phyloP scores from a whole-genome alignment of 177 flowering plant species.

The Vitis hybrid region DNA sequence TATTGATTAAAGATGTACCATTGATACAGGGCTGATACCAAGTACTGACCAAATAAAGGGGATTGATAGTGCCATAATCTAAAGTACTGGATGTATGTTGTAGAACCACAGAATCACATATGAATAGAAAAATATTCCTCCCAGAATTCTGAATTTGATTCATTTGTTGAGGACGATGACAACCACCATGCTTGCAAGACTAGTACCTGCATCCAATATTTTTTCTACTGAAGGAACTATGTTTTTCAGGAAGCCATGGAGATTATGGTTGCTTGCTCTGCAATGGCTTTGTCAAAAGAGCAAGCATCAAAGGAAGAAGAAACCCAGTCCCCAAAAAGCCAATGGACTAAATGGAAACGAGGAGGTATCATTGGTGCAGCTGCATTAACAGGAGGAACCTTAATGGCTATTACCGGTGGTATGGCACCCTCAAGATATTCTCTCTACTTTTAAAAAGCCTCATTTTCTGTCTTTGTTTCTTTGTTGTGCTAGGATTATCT shows the following conservation, averaged over 20 bases:
- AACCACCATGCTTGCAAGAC: too few species aligned
- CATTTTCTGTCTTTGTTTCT: too few species aligned
- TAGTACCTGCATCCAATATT: too few species aligned
- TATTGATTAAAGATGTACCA: neutral
- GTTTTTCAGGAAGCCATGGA: constrained; percentile 87
- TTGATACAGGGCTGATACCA: neutral
- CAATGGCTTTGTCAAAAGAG: constrained; percentile 71
- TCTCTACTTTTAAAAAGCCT: neutral
- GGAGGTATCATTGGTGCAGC: constrained; percentile 99
- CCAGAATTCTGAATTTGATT: neutral
- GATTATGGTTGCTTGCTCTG: constrained; percentile 84
- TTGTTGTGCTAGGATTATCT: too few species aligned
- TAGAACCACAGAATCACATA: too few species aligned
- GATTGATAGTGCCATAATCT: neutral
- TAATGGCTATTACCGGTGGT: constrained; percentile 99
- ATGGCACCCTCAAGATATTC: constrained; percentile 15
- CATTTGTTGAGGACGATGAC: neutral
- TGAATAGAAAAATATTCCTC: too few species aligned
- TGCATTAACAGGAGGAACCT: constrained; percentile 96
- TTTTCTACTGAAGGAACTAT: neutral
- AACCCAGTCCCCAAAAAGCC: constrained; percentile 34
- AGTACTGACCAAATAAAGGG: too few species aligned
- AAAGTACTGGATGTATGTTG: too few species aligned
- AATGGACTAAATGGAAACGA: constrained; percentile 93
- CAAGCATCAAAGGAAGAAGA: constrained; percentile 48